Conservation (phyloP, 176 grass and related monocot genomes). For the Melocanna baccifera region DNA sequence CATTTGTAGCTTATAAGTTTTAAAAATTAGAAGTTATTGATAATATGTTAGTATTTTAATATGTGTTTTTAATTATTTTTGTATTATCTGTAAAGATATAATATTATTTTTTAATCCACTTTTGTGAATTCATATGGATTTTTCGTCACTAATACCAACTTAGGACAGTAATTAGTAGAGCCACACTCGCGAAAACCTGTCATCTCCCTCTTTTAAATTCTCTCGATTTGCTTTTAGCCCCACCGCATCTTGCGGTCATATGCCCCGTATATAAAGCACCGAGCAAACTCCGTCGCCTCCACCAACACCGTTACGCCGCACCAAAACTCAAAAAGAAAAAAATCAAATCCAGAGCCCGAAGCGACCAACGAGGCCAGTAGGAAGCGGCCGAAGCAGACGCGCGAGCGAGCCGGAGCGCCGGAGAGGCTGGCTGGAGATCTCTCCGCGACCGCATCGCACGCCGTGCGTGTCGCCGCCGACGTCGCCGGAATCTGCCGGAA, state of each 20-base stretch:
- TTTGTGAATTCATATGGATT: neutral
- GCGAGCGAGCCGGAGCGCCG: neutral
- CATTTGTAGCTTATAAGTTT: no score
- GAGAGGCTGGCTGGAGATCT: constrained; percentile 31
- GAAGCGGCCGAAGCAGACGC: constrained; percentile 18
- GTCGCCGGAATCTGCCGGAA: neutral
- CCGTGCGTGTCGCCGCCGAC: neutral
- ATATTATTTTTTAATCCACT: neutral
- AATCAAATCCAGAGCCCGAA: constrained; percentile 15
- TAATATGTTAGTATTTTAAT: no score
- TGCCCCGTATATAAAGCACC: constrained; percentile 30
- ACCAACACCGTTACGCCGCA: constrained; percentile 42
- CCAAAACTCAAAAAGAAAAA: constrained; percentile 2
- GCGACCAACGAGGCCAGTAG: neutral
- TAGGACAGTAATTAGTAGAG: constrained; percentile 11
- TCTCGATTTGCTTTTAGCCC: neutral
- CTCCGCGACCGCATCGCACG: neutral
- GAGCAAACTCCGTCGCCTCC: constrained; percentile 25
- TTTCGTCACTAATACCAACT: neutral
- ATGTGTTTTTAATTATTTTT: no score
- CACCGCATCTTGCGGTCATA: constrained; percentile 23
- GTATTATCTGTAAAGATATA: no score
- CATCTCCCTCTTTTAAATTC: neutral
- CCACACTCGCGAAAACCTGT: neutral
- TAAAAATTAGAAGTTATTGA: no score